A percentile compares a stretch with the other conserved stretches of the same genome.
phyloP scores from a whole-genome alignment of 2,329 filamentous ascomycete genomes.

The Ceratocystis ficicola region DNA sequence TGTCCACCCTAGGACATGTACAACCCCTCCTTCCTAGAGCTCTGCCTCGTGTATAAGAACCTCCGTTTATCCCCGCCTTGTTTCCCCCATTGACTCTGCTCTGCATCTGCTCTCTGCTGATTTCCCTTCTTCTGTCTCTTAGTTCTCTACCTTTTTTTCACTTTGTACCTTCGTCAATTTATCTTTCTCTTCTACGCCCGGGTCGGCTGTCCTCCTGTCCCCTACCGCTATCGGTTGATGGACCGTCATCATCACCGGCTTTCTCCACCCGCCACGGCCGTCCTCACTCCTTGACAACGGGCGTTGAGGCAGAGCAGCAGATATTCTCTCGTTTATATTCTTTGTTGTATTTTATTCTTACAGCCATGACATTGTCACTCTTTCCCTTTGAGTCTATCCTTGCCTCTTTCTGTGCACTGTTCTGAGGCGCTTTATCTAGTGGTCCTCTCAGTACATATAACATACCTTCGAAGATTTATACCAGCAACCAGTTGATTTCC shows the following conservation, averaged over 20 bases:
- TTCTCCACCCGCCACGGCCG: slow-evolving; percentile 3
- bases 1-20: background rate
- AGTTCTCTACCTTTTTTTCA: slow-evolving; percentile 1
- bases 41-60: slow-evolving; percentile 22
- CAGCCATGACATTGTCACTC: background rate
- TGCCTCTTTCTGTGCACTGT: slow-evolving; percentile 3
- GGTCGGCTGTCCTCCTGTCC: background rate
- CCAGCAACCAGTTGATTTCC: background rate
- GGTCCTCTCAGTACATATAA: slow-evolving; percentile 11
- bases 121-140: background rate
- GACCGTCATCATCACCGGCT: background rate
- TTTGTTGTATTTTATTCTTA: background rate
- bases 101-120: slow-evolving; percentile 17
- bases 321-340: slow-evolving; percentile 22
- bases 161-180: no score
- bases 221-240: background rate
- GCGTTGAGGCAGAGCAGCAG: slow-evolving; percentile 12
- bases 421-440: background rate
- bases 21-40: slow-evolving; percentile 1
- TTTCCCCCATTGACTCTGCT: background rate
- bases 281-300: slow-evolving; percentile 13
- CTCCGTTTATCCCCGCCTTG: slow-evolving; percentile 8
- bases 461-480: background rate
- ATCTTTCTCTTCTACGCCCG: no score
- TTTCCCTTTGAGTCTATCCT: slow-evolving; percentile 3